Percentiles rank a stretch among this genome's conserved stretches.
Evolutionary conservation across 306 rosid species (phyloP).

Genomic region (Pyrus bretschneideri): DNA sequence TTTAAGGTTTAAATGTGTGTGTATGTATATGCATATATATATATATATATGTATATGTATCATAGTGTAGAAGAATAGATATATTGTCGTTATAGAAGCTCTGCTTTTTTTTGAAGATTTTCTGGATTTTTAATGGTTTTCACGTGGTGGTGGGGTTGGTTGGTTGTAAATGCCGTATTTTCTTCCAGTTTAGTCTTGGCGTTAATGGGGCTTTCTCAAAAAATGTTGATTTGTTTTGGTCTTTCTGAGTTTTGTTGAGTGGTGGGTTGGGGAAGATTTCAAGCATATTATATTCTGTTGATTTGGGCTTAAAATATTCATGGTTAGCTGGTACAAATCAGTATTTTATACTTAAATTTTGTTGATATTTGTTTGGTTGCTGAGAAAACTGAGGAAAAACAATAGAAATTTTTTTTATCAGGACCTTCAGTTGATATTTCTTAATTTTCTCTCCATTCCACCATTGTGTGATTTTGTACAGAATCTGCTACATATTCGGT

Average conservation of each 20-base stretch:
- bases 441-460: background rate
- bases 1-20: background rate
- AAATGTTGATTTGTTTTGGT: background rate
- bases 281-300: background rate
- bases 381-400: constrained; percentile 6
- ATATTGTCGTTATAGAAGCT: background rate
- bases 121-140: constrained; percentile 8
- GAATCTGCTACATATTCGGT: constrained; percentile 10
- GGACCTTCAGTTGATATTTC: constrained; percentile 12
- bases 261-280: constrained; percentile 9
- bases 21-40: background rate
- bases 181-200: constrained; percentile 4
- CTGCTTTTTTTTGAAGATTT: background rate
- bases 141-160: constrained; percentile 18
- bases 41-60: background rate
- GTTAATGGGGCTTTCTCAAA: constrained; percentile 2
- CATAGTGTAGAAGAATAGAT: background rate
- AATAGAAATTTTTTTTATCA: constrained; percentile 26
- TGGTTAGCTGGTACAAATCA: background rate
- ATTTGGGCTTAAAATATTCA: background rate
- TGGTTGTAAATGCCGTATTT: constrained; percentile 7
- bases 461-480: background rate
- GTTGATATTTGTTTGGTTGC: constrained; percentile 33
- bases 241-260: background rate
- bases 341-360: constrained; percentile 23